Conservation (phyloP, 2,329 filamentous ascomycete species). For the Coleophoma eucalyptorum region DNA sequence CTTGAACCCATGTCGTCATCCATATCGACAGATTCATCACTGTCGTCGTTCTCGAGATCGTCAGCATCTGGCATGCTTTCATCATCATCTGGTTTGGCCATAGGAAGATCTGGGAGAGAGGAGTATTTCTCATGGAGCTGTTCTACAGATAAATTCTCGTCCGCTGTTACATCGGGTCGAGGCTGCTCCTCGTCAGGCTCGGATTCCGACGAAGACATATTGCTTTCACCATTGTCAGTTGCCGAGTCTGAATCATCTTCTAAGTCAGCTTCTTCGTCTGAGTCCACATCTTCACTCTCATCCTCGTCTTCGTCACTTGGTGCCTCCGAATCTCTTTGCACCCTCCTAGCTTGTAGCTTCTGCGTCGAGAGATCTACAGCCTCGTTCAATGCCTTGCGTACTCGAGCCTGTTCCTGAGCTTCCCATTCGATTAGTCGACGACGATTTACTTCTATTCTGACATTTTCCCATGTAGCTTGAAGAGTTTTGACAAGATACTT, state of each 20-base stretch:
- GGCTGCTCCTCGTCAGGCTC: constrained; percentile 47
- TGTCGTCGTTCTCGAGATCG: constrained; percentile 38
- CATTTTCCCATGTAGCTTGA: constrained; percentile 60
- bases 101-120: constrained; percentile 46
- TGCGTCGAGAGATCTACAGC: constrained; percentile 69
- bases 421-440: constrained; percentile 59
- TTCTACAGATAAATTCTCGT: constrained; percentile 65
- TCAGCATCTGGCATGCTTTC: constrained; percentile 20
- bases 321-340: constrained; percentile 47
- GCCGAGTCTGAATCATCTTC: constrained; percentile 35
- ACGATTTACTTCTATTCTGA: constrained; percentile 57
- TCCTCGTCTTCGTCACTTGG: constrained; percentile 35
- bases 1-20: constrained; percentile 61
- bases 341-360: constrained; percentile 59
- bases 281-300: constrained; percentile 31
- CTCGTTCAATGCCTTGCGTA: constrained; percentile 67
- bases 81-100: constrained; percentile 23
- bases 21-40: constrained; percentile 66
- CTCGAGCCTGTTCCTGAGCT: constrained; percentile 58
- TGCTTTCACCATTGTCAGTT: constrained; percentile 41
- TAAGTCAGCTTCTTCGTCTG: constrained; percentile 37
- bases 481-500: constrained; percentile 62
- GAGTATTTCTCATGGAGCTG: constrained; percentile 68
- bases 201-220: constrained; percentile 62
- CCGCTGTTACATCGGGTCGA: constrained; percentile 44